Evolutionary conservation across 164 flowering plant genomes (phyloP).

Genomic region (Stephania japonica): DNA sequence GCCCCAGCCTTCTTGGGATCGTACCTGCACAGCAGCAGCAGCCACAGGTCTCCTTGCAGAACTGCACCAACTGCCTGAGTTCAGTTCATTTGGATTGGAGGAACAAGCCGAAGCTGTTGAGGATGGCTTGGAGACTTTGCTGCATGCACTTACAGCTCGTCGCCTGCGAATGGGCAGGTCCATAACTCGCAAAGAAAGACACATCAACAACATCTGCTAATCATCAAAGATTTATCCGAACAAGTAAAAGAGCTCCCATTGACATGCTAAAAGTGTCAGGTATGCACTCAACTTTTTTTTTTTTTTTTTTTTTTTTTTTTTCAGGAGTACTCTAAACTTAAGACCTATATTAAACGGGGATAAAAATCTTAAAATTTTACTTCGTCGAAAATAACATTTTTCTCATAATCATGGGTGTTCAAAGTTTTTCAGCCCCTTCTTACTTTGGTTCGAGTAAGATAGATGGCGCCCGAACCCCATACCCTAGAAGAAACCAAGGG

Average conservation of each 20-base stretch:
- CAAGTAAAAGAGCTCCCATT: background rate
- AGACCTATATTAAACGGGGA: no score
- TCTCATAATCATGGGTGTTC: no score
- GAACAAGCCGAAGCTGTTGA: slow-evolving; percentile 67
- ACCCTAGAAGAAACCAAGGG: background rate
- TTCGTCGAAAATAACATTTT: background rate
- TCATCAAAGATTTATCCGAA: background rate
- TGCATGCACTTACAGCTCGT: slow-evolving; percentile 60
- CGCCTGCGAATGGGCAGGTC: slow-evolving; percentile 89
- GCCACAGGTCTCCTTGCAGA: slow-evolving; percentile 71
- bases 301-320: no score
- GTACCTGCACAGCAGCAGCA: slow-evolving; percentile 95
- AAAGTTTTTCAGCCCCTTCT: no score
- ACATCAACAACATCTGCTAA: slow-evolving; percentile 24
- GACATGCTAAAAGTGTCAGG: background rate
- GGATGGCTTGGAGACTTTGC: slow-evolving; percentile 43
- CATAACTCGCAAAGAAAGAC: slow-evolving; percentile 54
- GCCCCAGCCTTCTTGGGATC: slow-evolving; percentile 99
- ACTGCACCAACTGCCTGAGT: slow-evolving; percentile 47
- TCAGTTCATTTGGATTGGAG: slow-evolving; percentile 43
- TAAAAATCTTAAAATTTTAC: background rate
- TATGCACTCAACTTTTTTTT: background rate
- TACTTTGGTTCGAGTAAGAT: no score
- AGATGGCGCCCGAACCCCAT: no score
- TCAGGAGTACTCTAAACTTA: no score